Conservation (phyloP, 306 rosid genomes). For the Pterocarpus macrocarpus region DNA sequence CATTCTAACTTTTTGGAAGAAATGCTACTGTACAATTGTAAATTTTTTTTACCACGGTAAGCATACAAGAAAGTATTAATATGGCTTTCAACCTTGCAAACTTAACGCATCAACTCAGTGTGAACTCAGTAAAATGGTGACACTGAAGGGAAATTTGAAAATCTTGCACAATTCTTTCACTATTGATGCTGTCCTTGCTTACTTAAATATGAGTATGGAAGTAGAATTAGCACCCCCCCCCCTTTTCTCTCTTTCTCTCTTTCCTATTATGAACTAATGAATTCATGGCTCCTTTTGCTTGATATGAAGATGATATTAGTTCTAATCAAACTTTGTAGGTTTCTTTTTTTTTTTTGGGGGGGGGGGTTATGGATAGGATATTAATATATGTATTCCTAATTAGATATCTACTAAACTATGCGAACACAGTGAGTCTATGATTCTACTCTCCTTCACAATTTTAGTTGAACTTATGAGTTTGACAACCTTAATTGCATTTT, state of each 20-base stretch:
- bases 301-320: constrained; percentile 11
- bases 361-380: background rate
- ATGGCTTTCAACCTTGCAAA: constrained; percentile 14
- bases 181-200: background rate
- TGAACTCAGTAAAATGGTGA: constrained; percentile 1
- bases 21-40: constrained; percentile 19
- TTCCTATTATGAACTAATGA: background rate
- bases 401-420: constrained; percentile 17
- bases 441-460: background rate
- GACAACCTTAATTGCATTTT: background rate
- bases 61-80: constrained; percentile 11
- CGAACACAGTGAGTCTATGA: background rate
- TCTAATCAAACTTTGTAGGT: background rate
- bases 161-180: background rate
- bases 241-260: no score
- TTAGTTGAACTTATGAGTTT: constrained; percentile 24
- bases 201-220: background rate
- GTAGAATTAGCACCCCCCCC: background rate
- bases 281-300: background rate
- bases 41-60: background rate
- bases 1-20: constrained; percentile 20
- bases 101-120: constrained; percentile 1
- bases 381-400: constrained; percentile 18
- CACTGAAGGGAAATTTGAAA: constrained; percentile 12
- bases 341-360: background rate